Evolutionary conservation across 116 monocot species (phyloP).

Genomic region (Dioscorea cayenensis): DNA sequence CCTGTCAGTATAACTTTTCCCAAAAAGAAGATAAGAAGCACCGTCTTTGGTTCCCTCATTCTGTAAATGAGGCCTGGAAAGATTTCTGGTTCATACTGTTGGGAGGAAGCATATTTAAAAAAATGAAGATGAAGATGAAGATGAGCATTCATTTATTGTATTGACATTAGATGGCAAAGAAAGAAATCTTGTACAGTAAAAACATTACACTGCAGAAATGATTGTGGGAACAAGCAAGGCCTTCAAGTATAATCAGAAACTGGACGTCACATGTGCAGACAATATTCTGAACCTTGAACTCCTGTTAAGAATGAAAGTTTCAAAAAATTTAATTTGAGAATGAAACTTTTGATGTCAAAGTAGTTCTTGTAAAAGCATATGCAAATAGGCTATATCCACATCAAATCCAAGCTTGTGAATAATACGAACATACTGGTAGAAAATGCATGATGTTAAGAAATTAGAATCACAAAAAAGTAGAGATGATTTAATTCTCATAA

Average conservation of each 20-base stretch:
- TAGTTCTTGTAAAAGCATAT: not conserved
- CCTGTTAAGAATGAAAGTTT: slow-evolving; percentile 13
- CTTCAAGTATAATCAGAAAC: slow-evolving; percentile 51
- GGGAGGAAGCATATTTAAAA: not conserved
- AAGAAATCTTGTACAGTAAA: not conserved
- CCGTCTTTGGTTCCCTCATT: slow-evolving; percentile 76
- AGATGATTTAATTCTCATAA: not conserved
- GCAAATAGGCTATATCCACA: slow-evolving; percentile 28
- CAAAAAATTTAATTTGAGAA: not conserved
- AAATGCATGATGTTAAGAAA: not conserved
- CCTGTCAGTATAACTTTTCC: slow-evolving; percentile 76
- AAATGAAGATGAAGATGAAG: not conserved
- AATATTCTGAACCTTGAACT: slow-evolving; percentile 64
- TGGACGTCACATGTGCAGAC: slow-evolving; percentile 59
- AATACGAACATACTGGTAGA: slow-evolving; percentile 57
- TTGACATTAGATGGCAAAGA: not conserved
- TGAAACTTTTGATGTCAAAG: not conserved
- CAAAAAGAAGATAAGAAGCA: slow-evolving; percentile 65
- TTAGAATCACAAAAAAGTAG: too few relatives aligned
- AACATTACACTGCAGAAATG: slow-evolving; percentile 41
- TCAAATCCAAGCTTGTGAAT: slow-evolving; percentile 60
- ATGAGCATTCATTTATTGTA: too few relatives aligned
- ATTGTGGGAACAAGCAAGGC: slow-evolving; percentile 25
- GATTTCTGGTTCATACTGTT: slow-evolving; percentile 54
- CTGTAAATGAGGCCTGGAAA: slow-evolving; percentile 63